Evolutionary conservation across 768 basidiomycete genomes (phyloP), one percentile per base, ranked within the genome.

Genomic region (Filobasidium floriforme): DNA sequence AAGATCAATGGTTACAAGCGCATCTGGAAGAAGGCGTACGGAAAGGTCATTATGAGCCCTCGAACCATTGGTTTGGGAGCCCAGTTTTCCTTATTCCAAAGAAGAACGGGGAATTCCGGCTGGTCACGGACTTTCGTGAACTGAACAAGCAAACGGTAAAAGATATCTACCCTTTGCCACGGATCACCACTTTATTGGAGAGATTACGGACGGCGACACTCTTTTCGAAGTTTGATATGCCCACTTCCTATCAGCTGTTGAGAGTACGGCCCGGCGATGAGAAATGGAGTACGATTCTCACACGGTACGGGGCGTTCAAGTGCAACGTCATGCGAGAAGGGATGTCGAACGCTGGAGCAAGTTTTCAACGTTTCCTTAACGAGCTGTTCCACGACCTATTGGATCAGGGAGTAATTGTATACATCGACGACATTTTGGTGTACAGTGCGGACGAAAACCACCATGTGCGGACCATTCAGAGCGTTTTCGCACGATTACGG

Each of bases 301-400:
- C 81, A 0, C 81, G 78, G 0, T 79, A 79, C 28, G 80, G 83
- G 0, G 62, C 74, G 0, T 83, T 78, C 63, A 80, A 84, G 59
- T 84, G 79, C 46, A 68, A 69, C 22, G 81, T 80, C 43, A 82
- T 81, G 81, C 81, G 75, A 60, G 82, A 73, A 52, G 79, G 74
- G 19, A 69, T 76, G 40, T 70, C 72, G 9, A 76, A 75, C 51
- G 71, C 72, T 6, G 73, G 71, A 9, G 76, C 83, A 0, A 69
- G 77, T 1, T 83, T 82, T 68, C 83, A 84, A 69, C 61, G 69
- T 18, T 80, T 82, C 65, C 82, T 84, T 63, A 77, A 82, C 41
- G 79, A 80, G 62, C 76, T 77, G 11, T 73, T 83, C 12, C 72
- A 72, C 12, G 79, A 82, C 40, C 66, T 79, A 9, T 65, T 84